Conservation (phyloP, 495 filamentous ascomycete genomes). For the Gamarada debralockiae region DNA sequence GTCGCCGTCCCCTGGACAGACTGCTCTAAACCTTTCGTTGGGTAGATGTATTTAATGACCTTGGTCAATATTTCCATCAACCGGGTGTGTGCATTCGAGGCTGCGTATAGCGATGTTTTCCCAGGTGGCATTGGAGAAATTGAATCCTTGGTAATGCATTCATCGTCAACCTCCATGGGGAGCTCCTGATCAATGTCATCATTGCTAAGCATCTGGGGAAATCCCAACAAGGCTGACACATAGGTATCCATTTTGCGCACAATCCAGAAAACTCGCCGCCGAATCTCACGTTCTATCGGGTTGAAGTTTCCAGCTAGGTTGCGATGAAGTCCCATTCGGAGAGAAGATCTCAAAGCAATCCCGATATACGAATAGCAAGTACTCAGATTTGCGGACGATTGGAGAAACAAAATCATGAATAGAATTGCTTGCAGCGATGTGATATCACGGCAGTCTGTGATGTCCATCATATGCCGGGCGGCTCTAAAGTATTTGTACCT, state of each 20-base stretch:
- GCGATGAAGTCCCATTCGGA: slow-evolving; percentile 87
- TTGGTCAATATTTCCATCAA: slow-evolving; percentile 77
- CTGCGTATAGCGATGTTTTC: slow-evolving; percentile 68
- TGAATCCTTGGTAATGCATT: slow-evolving; percentile 76
- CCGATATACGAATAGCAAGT: slow-evolving; percentile 93
- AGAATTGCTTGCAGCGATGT: slow-evolving; percentile 79
- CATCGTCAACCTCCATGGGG: slow-evolving; percentile 82
- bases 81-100: slow-evolving; percentile 78
- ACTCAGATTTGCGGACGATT: slow-evolving; percentile 84
- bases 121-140: slow-evolving; percentile 75
- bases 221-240: slow-evolving; percentile 81
- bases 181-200: slow-evolving; percentile 92
- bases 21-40: slow-evolving; percentile 69
- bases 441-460: slow-evolving; percentile 88
- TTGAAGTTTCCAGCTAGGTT: slow-evolving; percentile 68
- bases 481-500: slow-evolving; percentile 84
- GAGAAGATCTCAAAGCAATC: slow-evolving; percentile 78
- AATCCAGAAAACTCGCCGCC: slow-evolving; percentile 86
- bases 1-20: slow-evolving; percentile 40
- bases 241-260: slow-evolving; percentile 93
- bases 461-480: slow-evolving; percentile 71
- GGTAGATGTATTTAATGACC: slow-evolving; percentile 86
- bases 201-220: slow-evolving; percentile 78
- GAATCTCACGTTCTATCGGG: slow-evolving; percentile 78
- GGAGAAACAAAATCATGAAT: slow-evolving; percentile 91